Percentiles rank a stretch among this genome's conserved stretches.
Conservation (phyloP, 2,329 filamentous ascomycete species). For the Ophiosphaerella herpotricha region DNA sequence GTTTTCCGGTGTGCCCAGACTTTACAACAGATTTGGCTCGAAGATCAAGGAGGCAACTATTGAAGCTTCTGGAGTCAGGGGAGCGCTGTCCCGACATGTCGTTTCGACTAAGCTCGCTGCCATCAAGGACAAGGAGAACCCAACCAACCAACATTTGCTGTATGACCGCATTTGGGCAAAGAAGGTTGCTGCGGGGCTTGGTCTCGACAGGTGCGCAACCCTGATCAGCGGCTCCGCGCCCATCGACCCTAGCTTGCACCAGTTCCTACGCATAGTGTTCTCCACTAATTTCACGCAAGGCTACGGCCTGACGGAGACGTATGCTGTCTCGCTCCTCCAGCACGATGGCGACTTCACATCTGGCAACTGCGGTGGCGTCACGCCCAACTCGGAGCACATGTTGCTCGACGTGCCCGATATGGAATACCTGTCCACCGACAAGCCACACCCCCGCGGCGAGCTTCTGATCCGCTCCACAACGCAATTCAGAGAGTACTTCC, state of each 20-base stretch:
- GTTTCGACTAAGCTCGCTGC: constrained; percentile 79
- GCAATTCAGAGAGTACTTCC: constrained; percentile 86
- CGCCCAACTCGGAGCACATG: constrained; percentile 73
- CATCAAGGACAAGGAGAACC: constrained; percentile 72
- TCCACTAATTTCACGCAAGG: constrained; percentile 81
- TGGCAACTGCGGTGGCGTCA: constrained; percentile 80
- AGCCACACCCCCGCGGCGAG: constrained; percentile 88
- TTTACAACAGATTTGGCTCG: constrained; percentile 88
- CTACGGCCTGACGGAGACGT: constrained; percentile 93
- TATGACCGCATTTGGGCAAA: constrained; percentile 89
- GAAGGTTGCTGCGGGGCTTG: constrained; percentile 83
- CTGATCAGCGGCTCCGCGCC: constrained; percentile 91
- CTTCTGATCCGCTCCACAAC: constrained; percentile 80
- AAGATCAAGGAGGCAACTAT: constrained; percentile 80
- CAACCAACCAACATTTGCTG: constrained; percentile 76
- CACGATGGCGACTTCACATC: constrained; percentile 69
- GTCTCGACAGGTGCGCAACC: constrained; percentile 71
- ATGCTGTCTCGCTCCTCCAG: constrained; percentile 77
- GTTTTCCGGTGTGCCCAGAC: constrained; percentile 86
- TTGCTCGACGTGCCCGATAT: constrained; percentile 88
- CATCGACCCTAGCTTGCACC: constrained; percentile 83
- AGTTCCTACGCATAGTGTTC: constrained; percentile 85
- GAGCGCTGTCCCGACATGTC: constrained; percentile 77
- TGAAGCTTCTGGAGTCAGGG: constrained; percentile 78
- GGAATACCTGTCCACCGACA: constrained; percentile 87